Evolutionary conservation across 257 asterid genomes (phyloP), one percentile per base, ranked within the genome.

Genomic region (Lycium ferocissimum): DNA sequence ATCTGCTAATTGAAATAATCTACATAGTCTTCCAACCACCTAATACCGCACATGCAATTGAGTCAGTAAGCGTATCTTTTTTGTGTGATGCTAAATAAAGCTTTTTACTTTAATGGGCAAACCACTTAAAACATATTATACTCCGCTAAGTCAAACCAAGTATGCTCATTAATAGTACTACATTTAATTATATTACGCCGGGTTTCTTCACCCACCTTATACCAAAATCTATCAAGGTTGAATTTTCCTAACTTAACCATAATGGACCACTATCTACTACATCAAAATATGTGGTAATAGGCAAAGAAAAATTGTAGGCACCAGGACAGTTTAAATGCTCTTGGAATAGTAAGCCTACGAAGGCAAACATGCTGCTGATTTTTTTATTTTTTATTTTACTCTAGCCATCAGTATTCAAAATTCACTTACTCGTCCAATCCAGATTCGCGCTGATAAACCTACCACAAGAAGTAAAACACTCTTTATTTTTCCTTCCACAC

Each of bases 21-120:
- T 76, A 51, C 57, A 8, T 26, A 26, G 33, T 26, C 33, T 26
- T 26, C 47, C 26, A 26, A 26, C 82, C 82, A 51, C 47, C 82
- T 76, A 76, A 76, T 51, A 51, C 43, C 20, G 65, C 65, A 53
- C 82, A 53, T 75, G 62, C 81, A 22, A 75, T 47, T 49, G 81
- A 75, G 62, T 13, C 62, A 75, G 12, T 12, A 75, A 75, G 35
- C 81, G 49, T 49, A 49, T 73, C 38, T 45, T 43, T 45, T 43
- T n/a, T 72, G 58, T 45, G 54, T 15, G 79, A 6, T 17, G 33
- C 54, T 72, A 51, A 3, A 59, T 59, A 59, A 59, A 17, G 12
- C 45, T 40, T n/a, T 78, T 53, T 26, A 51, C 53, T 45, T 76
- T 26, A 53, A 53, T 78, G 82, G 65, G 26, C 1, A 78, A 78